Evolutionary conservation across 2,329 filamentous ascomycete species (phyloP).

Genomic region (Exophiala bonariae): DNA sequence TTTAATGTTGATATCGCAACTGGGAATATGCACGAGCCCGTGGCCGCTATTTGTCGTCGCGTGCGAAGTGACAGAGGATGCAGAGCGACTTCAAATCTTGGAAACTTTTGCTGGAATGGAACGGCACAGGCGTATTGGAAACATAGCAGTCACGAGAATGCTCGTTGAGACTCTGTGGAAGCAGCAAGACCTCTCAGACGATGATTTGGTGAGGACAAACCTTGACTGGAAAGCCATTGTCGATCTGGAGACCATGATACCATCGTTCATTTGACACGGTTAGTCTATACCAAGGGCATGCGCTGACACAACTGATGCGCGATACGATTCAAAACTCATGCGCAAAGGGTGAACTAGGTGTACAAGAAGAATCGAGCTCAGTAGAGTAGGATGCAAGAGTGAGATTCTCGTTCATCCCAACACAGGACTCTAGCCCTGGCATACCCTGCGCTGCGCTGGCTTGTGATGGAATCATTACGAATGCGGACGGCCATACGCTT

Average conservation of each 20-base stretch:
- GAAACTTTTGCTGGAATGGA: conserved; percentile 3
- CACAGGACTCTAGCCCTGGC: too few species aligned
- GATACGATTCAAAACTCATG: neutral
- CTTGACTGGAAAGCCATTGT: conserved; percentile 3
- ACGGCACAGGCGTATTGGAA: neutral
- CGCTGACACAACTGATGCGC: neutral
- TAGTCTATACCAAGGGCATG: too few species aligned
- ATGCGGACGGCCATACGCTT: too few species aligned
- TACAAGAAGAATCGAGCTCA: too few species aligned
- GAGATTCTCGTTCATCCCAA: too few species aligned
- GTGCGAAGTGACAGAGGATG: conserved; percentile 1
- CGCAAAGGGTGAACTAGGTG: neutral
- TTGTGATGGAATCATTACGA: too few species aligned
- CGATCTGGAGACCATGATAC: neutral
- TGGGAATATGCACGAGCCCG: conserved; percentile 8
- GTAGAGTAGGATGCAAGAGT: too few species aligned
- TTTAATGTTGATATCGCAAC: neutral
- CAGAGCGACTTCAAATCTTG: conserved; percentile 2
- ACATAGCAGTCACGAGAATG: conserved; percentile 2
- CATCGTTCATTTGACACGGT: conserved; percentile 4
- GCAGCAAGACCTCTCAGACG: conserved; percentile 2
- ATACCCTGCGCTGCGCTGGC: too few species aligned
- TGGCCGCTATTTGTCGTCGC: conserved; percentile 8
- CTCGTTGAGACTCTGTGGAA: conserved; percentile 7
- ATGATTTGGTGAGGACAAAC: neutral